These are phyloP conservation scores for Hysterangium stoloniferum DNA, from an alignment of 768 basidiomycete species.

Conservation along the genomic window DNA sequence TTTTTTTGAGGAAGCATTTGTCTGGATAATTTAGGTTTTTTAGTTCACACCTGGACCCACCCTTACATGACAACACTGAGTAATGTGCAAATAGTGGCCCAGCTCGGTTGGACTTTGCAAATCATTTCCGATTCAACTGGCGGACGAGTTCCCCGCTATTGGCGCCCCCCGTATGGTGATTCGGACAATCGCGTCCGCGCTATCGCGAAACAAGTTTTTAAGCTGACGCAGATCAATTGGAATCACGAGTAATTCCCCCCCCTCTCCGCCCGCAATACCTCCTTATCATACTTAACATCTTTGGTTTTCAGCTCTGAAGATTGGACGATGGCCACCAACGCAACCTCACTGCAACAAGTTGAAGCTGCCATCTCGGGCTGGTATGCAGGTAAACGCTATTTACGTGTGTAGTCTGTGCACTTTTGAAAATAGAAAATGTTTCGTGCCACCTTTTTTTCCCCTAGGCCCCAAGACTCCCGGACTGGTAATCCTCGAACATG, in stretches of 20 bases:
- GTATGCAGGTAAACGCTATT: conserved; percentile 15
- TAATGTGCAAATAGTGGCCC: conserved; percentile 60
- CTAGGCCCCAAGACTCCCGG: conserved; percentile 68
- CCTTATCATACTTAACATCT: too few species aligned
- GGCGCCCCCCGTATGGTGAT: conserved; percentile 88
- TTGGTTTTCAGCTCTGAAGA: conserved; percentile 50
- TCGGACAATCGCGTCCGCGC: conserved; percentile 76
- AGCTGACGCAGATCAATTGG: conserved; percentile 81
- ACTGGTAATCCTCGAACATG: conserved; percentile 80
- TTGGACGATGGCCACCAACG: conserved; percentile 52
- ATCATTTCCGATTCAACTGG: conserved; percentile 75
- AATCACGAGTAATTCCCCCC: conserved; percentile 71
- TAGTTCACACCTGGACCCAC: conserved; percentile 62
- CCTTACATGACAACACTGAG: conserved; percentile 74
- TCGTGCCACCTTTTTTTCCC: conserved; percentile 11
- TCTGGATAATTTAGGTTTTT: background rate
- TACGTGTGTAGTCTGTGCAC: background rate
- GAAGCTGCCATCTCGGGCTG: conserved; percentile 44
- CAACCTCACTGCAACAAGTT: conserved; percentile 41
- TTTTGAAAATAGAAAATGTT: too few species aligned
- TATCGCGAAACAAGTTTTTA: conserved; percentile 83
- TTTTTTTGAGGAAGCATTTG: background rate
- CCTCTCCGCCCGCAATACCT: background rate
- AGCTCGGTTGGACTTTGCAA: conserved; percentile 77
- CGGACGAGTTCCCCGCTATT: conserved; percentile 66